phyloP scores from a whole-genome alignment of 2,329 filamentous ascomycete genomes.

The Fusarium stilboides region DNA sequence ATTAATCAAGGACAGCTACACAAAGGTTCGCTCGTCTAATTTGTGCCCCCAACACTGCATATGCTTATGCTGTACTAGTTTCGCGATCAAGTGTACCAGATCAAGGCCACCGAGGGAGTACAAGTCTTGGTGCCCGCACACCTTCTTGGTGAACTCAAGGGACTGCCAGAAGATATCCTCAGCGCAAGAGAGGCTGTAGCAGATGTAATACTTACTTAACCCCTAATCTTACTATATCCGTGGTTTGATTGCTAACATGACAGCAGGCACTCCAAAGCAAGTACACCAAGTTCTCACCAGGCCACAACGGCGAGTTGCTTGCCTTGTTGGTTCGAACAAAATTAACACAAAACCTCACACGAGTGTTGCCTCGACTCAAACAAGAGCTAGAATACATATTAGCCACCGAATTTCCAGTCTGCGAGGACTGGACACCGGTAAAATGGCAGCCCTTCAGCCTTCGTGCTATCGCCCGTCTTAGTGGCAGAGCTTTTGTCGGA shows the following conservation, averaged over 20 bases:
- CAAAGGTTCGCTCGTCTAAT: constrained; percentile 56
- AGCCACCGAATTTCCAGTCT: constrained; percentile 64
- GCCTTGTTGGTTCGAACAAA: constrained; percentile 62
- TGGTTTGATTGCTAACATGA: constrained; percentile 8
- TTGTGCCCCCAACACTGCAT: not conserved
- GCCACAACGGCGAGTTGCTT: constrained; percentile 62
- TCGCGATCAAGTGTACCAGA: constrained; percentile 65
- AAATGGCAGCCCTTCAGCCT: constrained; percentile 68
- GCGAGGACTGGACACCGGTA: constrained; percentile 69
- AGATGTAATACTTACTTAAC: constrained; percentile 55
- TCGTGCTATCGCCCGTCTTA: constrained; percentile 67
- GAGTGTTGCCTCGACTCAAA: constrained; percentile 63
- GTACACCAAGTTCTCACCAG: constrained; percentile 66
- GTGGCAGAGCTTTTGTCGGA: constrained; percentile 69
- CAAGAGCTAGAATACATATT: constrained; percentile 63
- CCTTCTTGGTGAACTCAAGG: constrained; percentile 63
- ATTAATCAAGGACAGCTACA: constrained; percentile 65
- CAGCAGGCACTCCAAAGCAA: constrained; percentile 64
- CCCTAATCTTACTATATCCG: not conserved
- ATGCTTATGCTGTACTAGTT: constrained; percentile 57
- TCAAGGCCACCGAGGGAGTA: constrained; percentile 66
- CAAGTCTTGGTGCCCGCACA: constrained; percentile 64
- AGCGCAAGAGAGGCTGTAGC: constrained; percentile 65
- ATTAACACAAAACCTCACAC: constrained; percentile 63
- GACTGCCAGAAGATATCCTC: constrained; percentile 63